Percentiles rank a stretch among this genome's conserved stretches.
Evolutionary conservation across 176 grass and related monocot species (phyloP).

Genomic region (Eleusine indica): DNA sequence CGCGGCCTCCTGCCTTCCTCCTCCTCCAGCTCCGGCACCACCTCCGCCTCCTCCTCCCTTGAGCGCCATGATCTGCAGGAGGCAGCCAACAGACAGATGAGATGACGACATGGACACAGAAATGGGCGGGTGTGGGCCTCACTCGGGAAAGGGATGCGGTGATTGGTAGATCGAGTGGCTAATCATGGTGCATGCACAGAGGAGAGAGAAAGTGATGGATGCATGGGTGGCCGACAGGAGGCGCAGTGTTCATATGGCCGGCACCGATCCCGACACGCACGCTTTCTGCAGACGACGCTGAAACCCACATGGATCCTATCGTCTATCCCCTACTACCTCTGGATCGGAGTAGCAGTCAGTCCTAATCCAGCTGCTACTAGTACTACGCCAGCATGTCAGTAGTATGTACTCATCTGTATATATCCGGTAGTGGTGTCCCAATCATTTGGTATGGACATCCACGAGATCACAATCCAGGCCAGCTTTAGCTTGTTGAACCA

Average conservation of each 20-base stretch:
- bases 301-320: constrained; percentile 54
- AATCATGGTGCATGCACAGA: constrained; percentile 41
- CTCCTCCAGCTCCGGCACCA: constrained; percentile 38
- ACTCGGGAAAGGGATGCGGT: constrained; percentile 20
- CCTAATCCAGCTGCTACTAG: neutral
- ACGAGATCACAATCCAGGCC: neutral
- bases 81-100: neutral
- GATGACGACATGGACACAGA: constrained; percentile 21
- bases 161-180: constrained; percentile 48
- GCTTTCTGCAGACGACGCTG: constrained; percentile 47
- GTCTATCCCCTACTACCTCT: neutral
- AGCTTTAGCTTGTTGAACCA: no score
- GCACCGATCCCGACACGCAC: constrained; percentile 51
- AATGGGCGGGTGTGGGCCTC: neutral
- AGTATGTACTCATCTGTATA: neutral
- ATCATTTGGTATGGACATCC: neutral
- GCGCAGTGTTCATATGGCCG: constrained; percentile 46
- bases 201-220: neutral
- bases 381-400: neutral
- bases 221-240: constrained; percentile 44
- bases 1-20: constrained; percentile 57
- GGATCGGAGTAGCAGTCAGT: constrained; percentile 30
- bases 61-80: constrained; percentile 60
- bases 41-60: constrained; percentile 52
- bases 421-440: neutral